Conservation (phyloP, 768 basidiomycete genomes). For the Termitomyces sp. region DNA sequence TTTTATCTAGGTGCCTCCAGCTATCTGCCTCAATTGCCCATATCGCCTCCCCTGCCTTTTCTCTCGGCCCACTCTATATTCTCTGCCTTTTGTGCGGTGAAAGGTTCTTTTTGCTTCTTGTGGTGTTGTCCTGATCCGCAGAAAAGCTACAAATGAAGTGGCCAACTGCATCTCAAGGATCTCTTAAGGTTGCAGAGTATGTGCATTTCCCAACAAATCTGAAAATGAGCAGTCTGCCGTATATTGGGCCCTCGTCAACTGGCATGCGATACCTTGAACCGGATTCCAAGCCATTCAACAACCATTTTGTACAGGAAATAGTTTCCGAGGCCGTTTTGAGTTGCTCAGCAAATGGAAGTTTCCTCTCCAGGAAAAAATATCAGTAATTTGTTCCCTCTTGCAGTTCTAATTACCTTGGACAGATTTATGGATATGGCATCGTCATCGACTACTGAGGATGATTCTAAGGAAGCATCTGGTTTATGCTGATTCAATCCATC, state of each 20-base stretch:
- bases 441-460: not conserved
- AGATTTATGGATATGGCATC: not conserved
- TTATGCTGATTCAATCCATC: not conserved
- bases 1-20: not conserved
- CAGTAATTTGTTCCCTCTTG: not conserved
- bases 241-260: not conserved
- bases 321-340: not conserved
- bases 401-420: not conserved
- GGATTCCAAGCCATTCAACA: not conserved
- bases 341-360: too few relatives aligned
- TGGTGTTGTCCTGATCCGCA: not conserved
- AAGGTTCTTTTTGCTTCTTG: too few relatives aligned
- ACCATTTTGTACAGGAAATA: not conserved
- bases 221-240: not conserved
- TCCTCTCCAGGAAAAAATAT: not conserved
- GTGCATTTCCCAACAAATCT: not conserved
- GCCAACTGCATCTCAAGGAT: not conserved
- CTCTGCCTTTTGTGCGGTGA: too few relatives aligned
- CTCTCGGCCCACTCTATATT: not conserved
- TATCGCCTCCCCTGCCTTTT: not conserved
- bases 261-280: not conserved
- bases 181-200: not conserved
- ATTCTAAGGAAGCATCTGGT: not conserved
- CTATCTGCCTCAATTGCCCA: not conserved
- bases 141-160: not conserved